Percentiles rank a stretch among this genome's conserved stretches.
phyloP scores from a whole-genome alignment of 148 eudicot species.

The Rhododendron mucronatum region DNA sequence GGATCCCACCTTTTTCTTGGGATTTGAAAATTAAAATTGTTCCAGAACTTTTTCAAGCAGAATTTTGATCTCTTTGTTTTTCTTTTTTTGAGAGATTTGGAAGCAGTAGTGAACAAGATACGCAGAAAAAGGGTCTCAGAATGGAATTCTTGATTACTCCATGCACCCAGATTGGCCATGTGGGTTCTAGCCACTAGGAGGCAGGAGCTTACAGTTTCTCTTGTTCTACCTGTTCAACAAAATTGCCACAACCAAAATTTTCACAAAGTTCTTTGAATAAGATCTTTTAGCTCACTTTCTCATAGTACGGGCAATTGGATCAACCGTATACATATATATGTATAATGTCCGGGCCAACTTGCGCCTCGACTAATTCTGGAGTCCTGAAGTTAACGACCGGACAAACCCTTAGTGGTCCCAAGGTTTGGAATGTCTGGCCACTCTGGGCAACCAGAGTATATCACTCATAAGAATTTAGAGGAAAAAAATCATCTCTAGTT shows the following conservation, averaged over 20 bases:
- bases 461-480: background rate
- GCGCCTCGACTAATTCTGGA: background rate
- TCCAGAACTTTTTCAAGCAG: background rate
- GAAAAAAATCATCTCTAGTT: background rate
- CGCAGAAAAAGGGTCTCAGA: background rate
- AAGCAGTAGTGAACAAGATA: background rate
- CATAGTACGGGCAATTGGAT: background rate
- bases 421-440: background rate
- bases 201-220: background rate
- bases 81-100: background rate
- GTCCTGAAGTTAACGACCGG: background rate
- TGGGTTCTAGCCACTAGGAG: background rate
- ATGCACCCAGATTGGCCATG: background rate
- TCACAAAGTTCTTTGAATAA: background rate
- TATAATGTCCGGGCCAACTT: background rate
- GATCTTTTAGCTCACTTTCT: background rate
- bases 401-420: background rate
- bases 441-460: background rate
- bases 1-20: slow-evolving; percentile 4
- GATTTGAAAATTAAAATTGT: slow-evolving; percentile 8
- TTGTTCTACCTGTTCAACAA: slow-evolving; percentile 3
- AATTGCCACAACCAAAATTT: background rate
- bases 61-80: background rate
- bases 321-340: background rate
- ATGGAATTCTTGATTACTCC: background rate